Evolutionary conservation across 345 rosid genomes (phyloP).

Genomic region (Stellera chamaejasme): DNA sequence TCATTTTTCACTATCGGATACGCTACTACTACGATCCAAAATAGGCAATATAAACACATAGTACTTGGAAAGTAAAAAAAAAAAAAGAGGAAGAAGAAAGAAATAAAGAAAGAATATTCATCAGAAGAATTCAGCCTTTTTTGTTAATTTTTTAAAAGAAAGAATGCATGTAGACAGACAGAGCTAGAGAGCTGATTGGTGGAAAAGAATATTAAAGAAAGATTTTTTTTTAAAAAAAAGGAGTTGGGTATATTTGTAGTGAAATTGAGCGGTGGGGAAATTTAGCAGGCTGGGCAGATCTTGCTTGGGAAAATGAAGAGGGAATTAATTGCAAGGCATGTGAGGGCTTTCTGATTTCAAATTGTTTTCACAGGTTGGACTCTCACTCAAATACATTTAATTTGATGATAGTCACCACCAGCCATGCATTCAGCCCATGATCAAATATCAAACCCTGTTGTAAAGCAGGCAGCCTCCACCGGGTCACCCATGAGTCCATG

Average conservation of each 20-base stretch:
- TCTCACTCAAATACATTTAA: background rate
- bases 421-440: too few relatives aligned
- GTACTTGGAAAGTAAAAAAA: too few relatives aligned
- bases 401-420: too few relatives aligned
- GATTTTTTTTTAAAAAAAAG: too few relatives aligned
- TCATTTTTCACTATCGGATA: background rate
- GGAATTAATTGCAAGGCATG: conserved; percentile 29
- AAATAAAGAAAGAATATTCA: background rate
- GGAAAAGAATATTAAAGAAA: too few relatives aligned
- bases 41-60: too few relatives aligned
- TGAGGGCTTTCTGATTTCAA: conserved; percentile 11
- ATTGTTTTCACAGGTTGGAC: conserved; percentile 6
- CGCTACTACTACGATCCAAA: too few relatives aligned
- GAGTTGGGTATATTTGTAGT: too few relatives aligned
- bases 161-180: background rate
- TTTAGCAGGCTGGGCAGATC: conserved; percentile 1
- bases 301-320: conserved; percentile 10
- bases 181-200: background rate
- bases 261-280: background rate
- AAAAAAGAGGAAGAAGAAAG: too few relatives aligned
- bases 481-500: too few relatives aligned
- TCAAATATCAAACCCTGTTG: too few relatives aligned
- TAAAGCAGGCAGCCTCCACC: too few relatives aligned
- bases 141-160: background rate
- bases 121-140: background rate